Evolutionary conservation across 1,139 yeast genomes (phyloP), one percentile per base, ranked within the genome.

Genomic region (Suhomyces bolitotheri): DNA sequence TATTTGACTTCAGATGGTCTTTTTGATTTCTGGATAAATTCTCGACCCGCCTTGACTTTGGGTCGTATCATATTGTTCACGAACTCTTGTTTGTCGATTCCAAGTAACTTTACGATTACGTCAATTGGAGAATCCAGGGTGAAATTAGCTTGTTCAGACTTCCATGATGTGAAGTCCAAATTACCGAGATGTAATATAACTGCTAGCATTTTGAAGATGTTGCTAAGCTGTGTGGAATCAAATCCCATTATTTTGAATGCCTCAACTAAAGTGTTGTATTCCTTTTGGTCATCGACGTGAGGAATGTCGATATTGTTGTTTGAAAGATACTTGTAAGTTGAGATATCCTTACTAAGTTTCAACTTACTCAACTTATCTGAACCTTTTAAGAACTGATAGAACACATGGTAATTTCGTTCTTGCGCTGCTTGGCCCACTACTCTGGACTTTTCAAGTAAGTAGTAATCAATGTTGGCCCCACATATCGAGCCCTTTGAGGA

Each of bases 401-500:
- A 92, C 4, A 90, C 77, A 58, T 92, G 98, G 56, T 92, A 92
- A 56, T 90, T 92, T 56, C 98, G 73, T 60, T 92, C 98, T 13
- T 76, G 66, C 5, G 65, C 44, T 32, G 83, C 78, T 60, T 89
- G 97, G 30, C 76, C 66, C n/a, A 88, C 84, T 12, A 94, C 96
- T 51, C 99, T 78, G 7, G 97, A 87, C 60, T 92, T 94, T 58
- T 94, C 99, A 33, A 94, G 66, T 22, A 94, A 66, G 51, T 94
- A 94, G 85, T 96, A 94, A 53, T 92, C 96, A 38, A 94, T 88
- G 44, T 86, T 82, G 8, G 97, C 97, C 8, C 97, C 97, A 16
- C 78, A 71, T 26, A 94, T 82, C 43, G 75, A 73, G 4, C 88
- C 89, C 8, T 72, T 62, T 2, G 66, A 53, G 36, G 78, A 73